phyloP scores from a whole-genome alignment of 2,329 filamentous ascomycete species.

The Colletotrichum eremochloae region DNA sequence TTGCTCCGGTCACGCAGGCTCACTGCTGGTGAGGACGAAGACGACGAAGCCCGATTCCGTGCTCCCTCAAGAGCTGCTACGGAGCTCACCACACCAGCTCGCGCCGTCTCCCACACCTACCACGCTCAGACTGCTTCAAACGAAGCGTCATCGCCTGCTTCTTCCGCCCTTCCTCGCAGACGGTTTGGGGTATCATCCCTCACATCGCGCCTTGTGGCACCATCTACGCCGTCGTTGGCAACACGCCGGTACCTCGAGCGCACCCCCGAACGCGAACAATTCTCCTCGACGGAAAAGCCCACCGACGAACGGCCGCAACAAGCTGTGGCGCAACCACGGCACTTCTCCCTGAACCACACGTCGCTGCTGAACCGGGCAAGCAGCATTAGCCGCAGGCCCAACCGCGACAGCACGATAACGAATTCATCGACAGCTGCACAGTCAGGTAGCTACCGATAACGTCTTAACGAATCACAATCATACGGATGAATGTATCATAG shows the following conservation, averaged over 20 bases:
- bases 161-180: conserved; percentile 66
- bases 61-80: conserved; percentile 71
- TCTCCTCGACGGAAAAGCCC: conserved; percentile 52
- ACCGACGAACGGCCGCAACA: conserved; percentile 57
- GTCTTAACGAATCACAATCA: conserved; percentile 48
- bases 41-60: conserved; percentile 63
- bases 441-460: conserved; percentile 61
- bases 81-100: conserved; percentile 59
- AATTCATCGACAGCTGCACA: conserved; percentile 57
- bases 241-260: conserved; percentile 65
- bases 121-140: conserved; percentile 40
- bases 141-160: conserved; percentile 50
- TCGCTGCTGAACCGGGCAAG: conserved; percentile 58
- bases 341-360: conserved; percentile 59
- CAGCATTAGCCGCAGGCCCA: conserved; percentile 60
- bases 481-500: conserved; percentile 45
- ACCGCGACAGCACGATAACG: conserved; percentile 59
- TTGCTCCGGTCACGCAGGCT: conserved; percentile 61
- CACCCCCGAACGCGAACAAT: conserved; percentile 57
- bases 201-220: conserved; percentile 59
- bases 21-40: conserved; percentile 60
- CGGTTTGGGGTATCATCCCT: conserved; percentile 64
- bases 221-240: conserved; percentile 54
- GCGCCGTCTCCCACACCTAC: conserved; percentile 55
- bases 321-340: conserved; percentile 47